phyloP scores from a whole-genome alignment of 192 early-diverging fungal species.

The Entrophospora sp. region DNA sequence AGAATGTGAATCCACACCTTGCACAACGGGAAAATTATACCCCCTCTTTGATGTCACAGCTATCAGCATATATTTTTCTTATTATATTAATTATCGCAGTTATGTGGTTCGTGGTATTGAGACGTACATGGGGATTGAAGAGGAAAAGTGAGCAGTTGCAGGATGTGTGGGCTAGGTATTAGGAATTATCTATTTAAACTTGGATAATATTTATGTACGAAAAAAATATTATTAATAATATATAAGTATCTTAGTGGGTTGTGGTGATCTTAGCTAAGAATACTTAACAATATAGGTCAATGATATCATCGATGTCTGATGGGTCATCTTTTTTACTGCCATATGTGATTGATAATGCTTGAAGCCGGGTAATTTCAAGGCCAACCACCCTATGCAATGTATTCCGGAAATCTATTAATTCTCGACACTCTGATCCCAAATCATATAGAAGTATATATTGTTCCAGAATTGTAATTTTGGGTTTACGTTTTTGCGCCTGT shows the following conservation, averaged over 20 bases:
- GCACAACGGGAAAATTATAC: too few relatives aligned
- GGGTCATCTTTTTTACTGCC: slow-evolving; percentile 5
- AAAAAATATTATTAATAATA: slow-evolving; percentile 3
- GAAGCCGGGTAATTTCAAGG: neutral
- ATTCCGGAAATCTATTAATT: neutral
- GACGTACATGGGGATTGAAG: too few relatives aligned
- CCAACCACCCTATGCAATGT: slow-evolving; percentile 1
- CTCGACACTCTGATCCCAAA: neutral
- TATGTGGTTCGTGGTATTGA: too few relatives aligned
- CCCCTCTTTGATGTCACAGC: too few relatives aligned
- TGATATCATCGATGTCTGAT: slow-evolving; percentile 2
- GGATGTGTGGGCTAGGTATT: too few relatives aligned
- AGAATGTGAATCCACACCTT: too few relatives aligned
- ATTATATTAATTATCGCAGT: too few relatives aligned
- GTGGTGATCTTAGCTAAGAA: neutral
- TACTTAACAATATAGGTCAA: slow-evolving; percentile 11
- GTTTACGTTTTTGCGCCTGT: neutral
- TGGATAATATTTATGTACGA: slow-evolving; percentile 6
- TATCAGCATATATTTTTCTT: too few relatives aligned
- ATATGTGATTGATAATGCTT: neutral
- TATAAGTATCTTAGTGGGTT: neutral
- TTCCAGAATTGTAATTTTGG: neutral
- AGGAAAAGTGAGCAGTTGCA: too few relatives aligned
- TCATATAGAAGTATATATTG: slow-evolving; percentile 8
- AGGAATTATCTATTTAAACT: too few relatives aligned